Conservation (phyloP, 2,329 filamentous ascomycete species). For the Fusarium siculi region DNA sequence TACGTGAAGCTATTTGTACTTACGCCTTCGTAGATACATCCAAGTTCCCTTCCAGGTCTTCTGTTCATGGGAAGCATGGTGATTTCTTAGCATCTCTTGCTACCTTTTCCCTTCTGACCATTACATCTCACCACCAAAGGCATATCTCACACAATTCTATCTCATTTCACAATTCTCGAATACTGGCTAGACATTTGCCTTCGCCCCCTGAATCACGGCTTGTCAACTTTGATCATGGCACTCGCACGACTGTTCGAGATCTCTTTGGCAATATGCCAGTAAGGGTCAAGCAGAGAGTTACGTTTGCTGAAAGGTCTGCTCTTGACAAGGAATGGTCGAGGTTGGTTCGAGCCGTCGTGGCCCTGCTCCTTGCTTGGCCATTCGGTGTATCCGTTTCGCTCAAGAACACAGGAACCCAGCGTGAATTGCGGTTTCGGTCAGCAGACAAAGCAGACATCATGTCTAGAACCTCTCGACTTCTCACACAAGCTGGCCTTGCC, state of each 20-base stretch:
- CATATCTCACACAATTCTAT: conserved; percentile 72
- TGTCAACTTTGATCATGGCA: conserved; percentile 71
- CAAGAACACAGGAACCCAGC: conserved; percentile 58
- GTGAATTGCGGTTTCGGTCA: conserved; percentile 52
- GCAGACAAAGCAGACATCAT: conserved; percentile 34
- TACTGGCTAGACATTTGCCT: conserved; percentile 72
- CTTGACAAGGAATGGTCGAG: conserved; percentile 73
- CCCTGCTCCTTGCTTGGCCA: conserved; percentile 77
- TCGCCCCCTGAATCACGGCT: conserved; percentile 68
- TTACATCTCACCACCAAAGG: conserved; percentile 76
- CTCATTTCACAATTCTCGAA: conserved; percentile 74
- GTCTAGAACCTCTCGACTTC: conserved; percentile 56
- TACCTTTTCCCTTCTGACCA: conserved; percentile 77
- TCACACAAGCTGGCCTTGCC: conserved; percentile 74
- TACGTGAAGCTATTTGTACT: conserved; percentile 10
- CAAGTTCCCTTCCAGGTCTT: conserved; percentile 63
- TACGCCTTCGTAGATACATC: conserved; percentile 74
- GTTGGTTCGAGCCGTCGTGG: conserved; percentile 68
- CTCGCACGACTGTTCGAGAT: conserved; percentile 78
- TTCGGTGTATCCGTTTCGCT: conserved; percentile 66
- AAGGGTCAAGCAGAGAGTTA: conserved; percentile 80
- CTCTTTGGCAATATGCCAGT: conserved; percentile 93
- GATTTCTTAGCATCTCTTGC: conserved; percentile 82
- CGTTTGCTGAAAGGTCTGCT: conserved; percentile 60
- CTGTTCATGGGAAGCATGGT: conserved; percentile 74